phyloP scores from a whole-genome alignment of 2,329 filamentous ascomycete species.

The Neonectria magnoliae region DNA sequence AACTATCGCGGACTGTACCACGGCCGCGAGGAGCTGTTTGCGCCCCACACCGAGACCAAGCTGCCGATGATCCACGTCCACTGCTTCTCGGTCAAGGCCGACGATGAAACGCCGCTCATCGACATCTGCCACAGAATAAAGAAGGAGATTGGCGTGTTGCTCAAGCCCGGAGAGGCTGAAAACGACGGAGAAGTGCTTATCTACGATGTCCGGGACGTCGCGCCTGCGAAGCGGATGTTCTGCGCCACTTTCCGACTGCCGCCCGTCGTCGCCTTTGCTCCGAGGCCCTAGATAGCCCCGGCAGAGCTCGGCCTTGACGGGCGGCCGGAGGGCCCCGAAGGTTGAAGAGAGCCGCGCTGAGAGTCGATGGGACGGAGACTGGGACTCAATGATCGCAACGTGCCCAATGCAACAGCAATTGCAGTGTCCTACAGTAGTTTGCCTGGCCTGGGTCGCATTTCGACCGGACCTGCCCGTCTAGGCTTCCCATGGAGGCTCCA shows the following conservation, averaged over 20 bases:
- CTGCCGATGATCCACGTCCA: slow-evolving; percentile 93
- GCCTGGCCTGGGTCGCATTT: not conserved
- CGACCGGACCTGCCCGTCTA: slow-evolving; percentile 2
- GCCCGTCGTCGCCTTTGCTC: slow-evolving; percentile 79
- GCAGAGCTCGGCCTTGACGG: slow-evolving; percentile 28
- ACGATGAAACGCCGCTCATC: slow-evolving; percentile 72
- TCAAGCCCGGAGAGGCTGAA: slow-evolving; percentile 57
- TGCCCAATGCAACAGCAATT: slow-evolving; percentile 11
- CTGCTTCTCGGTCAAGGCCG: slow-evolving; percentile 87
- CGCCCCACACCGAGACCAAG: slow-evolving; percentile 64
- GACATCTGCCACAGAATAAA: slow-evolving; percentile 57
- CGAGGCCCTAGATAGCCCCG: slow-evolving; percentile 41
- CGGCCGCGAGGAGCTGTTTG: slow-evolving; percentile 73
- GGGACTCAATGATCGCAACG: slow-evolving; percentile 12
- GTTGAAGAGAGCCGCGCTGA: slow-evolving; percentile 1
- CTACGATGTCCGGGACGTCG: slow-evolving; percentile 83
- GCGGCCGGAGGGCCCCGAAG: slow-evolving; percentile 25
- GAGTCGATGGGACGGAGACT: slow-evolving; percentile 6
- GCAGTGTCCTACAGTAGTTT: not conserved
- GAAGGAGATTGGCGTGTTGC: slow-evolving; percentile 52
- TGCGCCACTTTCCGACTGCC: slow-evolving; percentile 93
- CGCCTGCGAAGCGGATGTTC: slow-evolving; percentile 95
- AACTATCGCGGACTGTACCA: slow-evolving; percentile 77
- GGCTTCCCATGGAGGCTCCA: not conserved
- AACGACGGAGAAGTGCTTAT: slow-evolving; percentile 63